phyloP scores from a whole-genome alignment of 441 rosid species.

The Francoa sonchifolia region DNA sequence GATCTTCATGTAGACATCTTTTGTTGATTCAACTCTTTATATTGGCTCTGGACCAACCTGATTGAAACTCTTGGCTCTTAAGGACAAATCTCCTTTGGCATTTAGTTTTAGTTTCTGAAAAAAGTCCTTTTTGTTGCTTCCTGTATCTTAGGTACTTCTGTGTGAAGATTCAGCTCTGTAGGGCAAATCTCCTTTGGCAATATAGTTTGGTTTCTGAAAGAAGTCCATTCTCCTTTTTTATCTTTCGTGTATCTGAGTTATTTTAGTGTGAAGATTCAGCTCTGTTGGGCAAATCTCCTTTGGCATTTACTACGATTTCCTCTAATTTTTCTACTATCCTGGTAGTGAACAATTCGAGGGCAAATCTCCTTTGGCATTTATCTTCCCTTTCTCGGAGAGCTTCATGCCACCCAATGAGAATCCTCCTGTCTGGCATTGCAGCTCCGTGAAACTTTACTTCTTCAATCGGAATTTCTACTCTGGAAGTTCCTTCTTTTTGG shows the following conservation, averaged over 20 bases:
- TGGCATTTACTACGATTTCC: conserved; percentile 30
- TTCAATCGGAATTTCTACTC: conserved; percentile 21
- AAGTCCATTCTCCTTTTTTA: conserved; percentile 9
- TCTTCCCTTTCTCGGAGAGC: conserved; percentile 8
- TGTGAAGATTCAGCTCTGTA: too few species aligned
- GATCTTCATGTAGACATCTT: too few species aligned
- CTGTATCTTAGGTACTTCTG: too few species aligned
- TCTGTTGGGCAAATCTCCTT: conserved; percentile 56
- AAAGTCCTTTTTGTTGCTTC: too few species aligned
- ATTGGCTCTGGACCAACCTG: conserved; percentile 7
- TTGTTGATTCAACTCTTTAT: too few species aligned
- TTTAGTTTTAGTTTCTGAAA: too few species aligned
- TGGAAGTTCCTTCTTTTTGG: conserved; percentile 21
- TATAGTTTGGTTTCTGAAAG: conserved; percentile 9
- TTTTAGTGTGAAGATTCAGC: conserved; percentile 12
- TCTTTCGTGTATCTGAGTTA: too few species aligned
- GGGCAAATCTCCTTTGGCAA: conserved; percentile 43
- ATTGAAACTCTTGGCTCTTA: conserved; percentile 14
- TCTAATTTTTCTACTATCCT: conserved; percentile 16
- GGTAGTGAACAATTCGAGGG: conserved; percentile 13
- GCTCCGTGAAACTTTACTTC: conserved; percentile 19
- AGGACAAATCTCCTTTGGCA: too few species aligned
- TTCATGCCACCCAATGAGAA: conserved; percentile 14
- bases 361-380: conserved; percentile 31
- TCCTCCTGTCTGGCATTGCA: conserved; percentile 11